Evolutionary conservation across 352 stramenopile genomes (phyloP).

Genomic region (Achlya hypogyna): DNA sequence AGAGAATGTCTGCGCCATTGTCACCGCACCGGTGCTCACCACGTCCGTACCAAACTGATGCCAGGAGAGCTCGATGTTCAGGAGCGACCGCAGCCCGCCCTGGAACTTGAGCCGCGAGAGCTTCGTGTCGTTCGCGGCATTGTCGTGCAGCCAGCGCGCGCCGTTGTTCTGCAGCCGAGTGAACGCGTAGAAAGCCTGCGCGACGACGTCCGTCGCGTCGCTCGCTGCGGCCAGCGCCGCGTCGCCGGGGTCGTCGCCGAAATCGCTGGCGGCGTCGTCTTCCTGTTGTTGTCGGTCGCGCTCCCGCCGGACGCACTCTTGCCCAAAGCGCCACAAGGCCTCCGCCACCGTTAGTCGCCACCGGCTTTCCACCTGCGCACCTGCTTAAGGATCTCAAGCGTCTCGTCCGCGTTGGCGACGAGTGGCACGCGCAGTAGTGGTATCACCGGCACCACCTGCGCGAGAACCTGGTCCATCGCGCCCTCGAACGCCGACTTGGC

Average conservation of each 20-base stretch:
- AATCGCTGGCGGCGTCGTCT: slow-evolving; percentile 36
- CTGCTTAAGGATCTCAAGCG: slow-evolving; percentile 42
- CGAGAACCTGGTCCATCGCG: slow-evolving; percentile 29
- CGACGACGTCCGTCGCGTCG: slow-evolving; percentile 20
- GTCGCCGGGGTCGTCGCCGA: slow-evolving; percentile 33
- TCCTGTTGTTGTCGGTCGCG: slow-evolving; percentile 23
- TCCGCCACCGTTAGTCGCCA: not conserved
- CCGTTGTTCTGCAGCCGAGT: slow-evolving; percentile 19
- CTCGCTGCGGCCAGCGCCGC: slow-evolving; percentile 4
- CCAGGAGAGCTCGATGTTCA: slow-evolving; percentile 38
- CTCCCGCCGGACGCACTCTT: slow-evolving; percentile 26
- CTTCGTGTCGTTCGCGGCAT: not conserved
- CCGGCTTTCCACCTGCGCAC: not conserved
- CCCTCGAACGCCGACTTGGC: slow-evolving; percentile 22
- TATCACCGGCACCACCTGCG: not conserved
- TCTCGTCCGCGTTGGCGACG: slow-evolving; percentile 41
- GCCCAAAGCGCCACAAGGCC: slow-evolving; percentile 9
- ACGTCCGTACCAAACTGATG: slow-evolving; percentile 32
- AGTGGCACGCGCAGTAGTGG: slow-evolving; percentile 23
- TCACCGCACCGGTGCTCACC: not conserved
- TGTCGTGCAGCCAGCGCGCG: slow-evolving; percentile 15
- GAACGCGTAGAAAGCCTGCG: slow-evolving; percentile 31
- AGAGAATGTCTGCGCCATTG: slow-evolving; percentile 26
- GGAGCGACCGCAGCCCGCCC: slow-evolving; percentile 26
- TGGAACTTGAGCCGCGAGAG: slow-evolving; percentile 40